These are phyloP conservation scores for Astrothelium macrocarpum DNA, from an alignment of 495 filamentous ascomycete genomes.

Conservation along the genomic window DNA sequence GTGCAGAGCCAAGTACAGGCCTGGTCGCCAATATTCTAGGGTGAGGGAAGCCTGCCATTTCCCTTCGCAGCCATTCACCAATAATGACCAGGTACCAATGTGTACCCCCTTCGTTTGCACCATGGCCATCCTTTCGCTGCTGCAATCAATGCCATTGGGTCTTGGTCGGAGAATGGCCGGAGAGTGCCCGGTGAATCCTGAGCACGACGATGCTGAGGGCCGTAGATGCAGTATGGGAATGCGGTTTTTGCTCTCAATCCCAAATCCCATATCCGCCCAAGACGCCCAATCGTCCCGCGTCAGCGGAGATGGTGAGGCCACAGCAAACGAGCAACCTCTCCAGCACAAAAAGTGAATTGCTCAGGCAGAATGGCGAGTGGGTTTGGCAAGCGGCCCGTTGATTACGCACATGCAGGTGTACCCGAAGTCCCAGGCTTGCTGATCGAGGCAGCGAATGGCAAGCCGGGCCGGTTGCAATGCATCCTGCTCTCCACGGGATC, in stretches of 20 bases:
- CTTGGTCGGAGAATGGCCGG: not conserved
- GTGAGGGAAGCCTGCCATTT: not conserved
- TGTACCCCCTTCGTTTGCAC: constrained; percentile 3
- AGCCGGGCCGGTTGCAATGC: not conserved
- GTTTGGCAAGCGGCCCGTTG: constrained; percentile 6
- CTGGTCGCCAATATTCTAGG: constrained; percentile 6
- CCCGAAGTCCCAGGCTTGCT: constrained; percentile 4
- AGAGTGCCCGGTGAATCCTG: not conserved
- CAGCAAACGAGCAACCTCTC: not conserved
- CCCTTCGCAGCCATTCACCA: constrained; percentile 1
- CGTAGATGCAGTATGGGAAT: not conserved
- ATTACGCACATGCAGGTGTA: constrained; percentile 8
- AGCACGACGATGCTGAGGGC: not conserved
- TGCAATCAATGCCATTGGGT: constrained; percentile 1
- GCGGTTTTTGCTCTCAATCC: not conserved
- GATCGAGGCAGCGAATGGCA: constrained; percentile 5
- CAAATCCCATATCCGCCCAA: not conserved
- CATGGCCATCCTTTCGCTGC: not conserved
- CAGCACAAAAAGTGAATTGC: not conserved
- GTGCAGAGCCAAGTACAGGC: not conserved
- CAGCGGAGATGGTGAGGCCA: not conserved
- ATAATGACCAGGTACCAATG: not conserved
- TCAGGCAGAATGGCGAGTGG: not conserved
- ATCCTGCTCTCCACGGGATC: constrained; percentile 1
- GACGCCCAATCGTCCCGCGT: not conserved